Evolutionary conservation across 1,284 basidiomycete species (phyloP).

Genomic region (Gymnopus androsaceus): DNA sequence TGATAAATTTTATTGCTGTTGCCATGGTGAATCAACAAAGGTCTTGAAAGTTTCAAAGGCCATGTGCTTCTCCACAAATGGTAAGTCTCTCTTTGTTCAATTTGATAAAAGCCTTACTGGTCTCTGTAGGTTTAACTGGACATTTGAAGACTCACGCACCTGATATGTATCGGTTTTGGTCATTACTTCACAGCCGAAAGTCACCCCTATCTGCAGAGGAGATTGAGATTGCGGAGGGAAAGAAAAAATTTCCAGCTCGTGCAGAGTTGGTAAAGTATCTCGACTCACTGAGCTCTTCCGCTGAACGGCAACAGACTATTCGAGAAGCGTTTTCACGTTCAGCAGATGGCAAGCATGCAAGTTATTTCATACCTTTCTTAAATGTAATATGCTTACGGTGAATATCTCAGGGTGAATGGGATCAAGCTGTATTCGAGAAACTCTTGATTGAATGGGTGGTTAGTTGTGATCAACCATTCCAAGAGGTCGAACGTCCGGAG

Average conservation of each 20-base stretch:
- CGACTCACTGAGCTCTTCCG: background rate
- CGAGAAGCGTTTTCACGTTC: background rate
- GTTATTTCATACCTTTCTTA: background rate
- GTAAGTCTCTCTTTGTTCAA: background rate
- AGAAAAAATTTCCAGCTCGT: slow-evolving; percentile 6
- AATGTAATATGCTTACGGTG: background rate
- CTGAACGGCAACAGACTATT: background rate
- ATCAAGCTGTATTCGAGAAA: slow-evolving; percentile 29
- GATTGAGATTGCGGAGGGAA: slow-evolving; percentile 11
- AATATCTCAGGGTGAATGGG: slow-evolving; percentile 23
- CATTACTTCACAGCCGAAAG: slow-evolving; percentile 2
- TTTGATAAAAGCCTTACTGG: background rate
- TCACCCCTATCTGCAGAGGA: slow-evolving; percentile 13
- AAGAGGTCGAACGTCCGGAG: slow-evolving; percentile 30
- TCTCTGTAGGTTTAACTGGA: slow-evolving; percentile 8
- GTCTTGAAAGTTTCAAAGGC: slow-evolving; percentile 22
- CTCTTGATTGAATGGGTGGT: slow-evolving; percentile 31
- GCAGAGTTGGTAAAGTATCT: slow-evolving; percentile 3
- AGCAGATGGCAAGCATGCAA: background rate
- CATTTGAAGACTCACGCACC: slow-evolving; percentile 13
- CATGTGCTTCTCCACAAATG: slow-evolving; percentile 18
- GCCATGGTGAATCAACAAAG: slow-evolving; percentile 22
- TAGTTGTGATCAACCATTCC: slow-evolving; percentile 35
- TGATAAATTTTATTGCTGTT: slow-evolving; percentile 25
- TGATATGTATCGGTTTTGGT: slow-evolving; percentile 13